Evolutionary conservation across 257 asterid species (phyloP).

Genomic region (Jaltomata sinuosa): DNA sequence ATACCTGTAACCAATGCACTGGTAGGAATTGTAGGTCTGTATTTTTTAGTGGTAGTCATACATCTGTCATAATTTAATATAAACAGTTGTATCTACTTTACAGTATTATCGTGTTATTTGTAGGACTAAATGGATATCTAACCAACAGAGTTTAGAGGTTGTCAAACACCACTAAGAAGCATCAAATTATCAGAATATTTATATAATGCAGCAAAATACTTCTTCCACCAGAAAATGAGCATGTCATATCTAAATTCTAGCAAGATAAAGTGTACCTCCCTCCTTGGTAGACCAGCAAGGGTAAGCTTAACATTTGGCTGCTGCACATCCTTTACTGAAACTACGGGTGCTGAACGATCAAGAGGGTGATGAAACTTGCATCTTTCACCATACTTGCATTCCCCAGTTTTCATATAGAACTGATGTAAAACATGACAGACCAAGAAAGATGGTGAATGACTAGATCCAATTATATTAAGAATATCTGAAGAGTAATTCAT

Average conservation of each 20-base stretch:
- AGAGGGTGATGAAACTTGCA: slow-evolving; percentile 92
- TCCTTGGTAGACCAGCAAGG: slow-evolving; percentile 91
- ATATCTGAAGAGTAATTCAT: background rate
- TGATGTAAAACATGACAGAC: slow-evolving; percentile 14
- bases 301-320: slow-evolving; percentile 62
- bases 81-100: background rate
- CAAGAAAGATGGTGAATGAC: background rate
- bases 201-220: background rate
- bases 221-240: background rate
- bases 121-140: background rate
- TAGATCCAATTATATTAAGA: background rate
- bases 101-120: background rate
- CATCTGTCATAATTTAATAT: background rate
- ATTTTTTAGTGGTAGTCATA: background rate
- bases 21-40: background rate
- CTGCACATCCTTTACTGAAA: slow-evolving; percentile 28
- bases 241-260: background rate
- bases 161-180: background rate
- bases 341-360: slow-evolving; percentile 46
- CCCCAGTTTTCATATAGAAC: slow-evolving; percentile 95
- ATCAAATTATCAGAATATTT: background rate
- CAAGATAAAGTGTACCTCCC: slow-evolving; percentile 55
- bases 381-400: slow-evolving; percentile 70
- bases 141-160: background rate
- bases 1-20: background rate